phyloP scores from a whole-genome alignment of 352 stramenopile species.

The Globisporangium perplexum region DNA sequence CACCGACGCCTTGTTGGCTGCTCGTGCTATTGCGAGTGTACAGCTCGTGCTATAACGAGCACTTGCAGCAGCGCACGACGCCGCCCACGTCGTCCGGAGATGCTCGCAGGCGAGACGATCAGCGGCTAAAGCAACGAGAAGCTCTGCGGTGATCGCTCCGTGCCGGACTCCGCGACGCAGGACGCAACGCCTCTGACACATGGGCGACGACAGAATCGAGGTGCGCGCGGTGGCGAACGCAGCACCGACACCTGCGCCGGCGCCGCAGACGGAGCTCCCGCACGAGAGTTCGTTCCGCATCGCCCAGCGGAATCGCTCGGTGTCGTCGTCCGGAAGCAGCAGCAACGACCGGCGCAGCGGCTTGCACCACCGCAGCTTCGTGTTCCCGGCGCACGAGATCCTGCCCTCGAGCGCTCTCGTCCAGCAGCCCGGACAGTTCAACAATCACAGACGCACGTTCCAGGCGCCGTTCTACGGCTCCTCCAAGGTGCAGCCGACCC shows the following conservation, averaged over 20 bases:
- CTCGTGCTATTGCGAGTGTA: too few species aligned
- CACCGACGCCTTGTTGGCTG: too few species aligned
- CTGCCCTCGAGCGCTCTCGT: constrained; percentile 34
- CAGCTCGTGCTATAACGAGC: too few species aligned
- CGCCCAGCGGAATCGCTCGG: constrained; percentile 7
- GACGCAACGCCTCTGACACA: background rate
- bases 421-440: constrained; percentile 22
- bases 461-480: constrained; percentile 25
- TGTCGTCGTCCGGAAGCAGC: constrained; percentile 20
- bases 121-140: too few species aligned
- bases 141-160: too few species aligned
- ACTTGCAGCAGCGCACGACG: too few species aligned
- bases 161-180: too few species aligned
- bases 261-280: background rate
- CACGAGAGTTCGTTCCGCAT: constrained; percentile 8
- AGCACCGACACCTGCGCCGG: background rate
- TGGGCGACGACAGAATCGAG: constrained; percentile 7
- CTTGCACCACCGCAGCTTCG: constrained; percentile 30
- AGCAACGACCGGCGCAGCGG: constrained; percentile 24
- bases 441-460: constrained; percentile 13
- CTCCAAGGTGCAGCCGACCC: constrained; percentile 26
- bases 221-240: constrained; percentile 8
- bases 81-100: too few species aligned
- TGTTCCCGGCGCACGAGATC: constrained; percentile 35
- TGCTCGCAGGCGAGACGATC: too few species aligned